Evolutionary conservation across 371 early-diverging fungal species (phyloP).

Genomic region (Saksenaea vasiformis): DNA sequence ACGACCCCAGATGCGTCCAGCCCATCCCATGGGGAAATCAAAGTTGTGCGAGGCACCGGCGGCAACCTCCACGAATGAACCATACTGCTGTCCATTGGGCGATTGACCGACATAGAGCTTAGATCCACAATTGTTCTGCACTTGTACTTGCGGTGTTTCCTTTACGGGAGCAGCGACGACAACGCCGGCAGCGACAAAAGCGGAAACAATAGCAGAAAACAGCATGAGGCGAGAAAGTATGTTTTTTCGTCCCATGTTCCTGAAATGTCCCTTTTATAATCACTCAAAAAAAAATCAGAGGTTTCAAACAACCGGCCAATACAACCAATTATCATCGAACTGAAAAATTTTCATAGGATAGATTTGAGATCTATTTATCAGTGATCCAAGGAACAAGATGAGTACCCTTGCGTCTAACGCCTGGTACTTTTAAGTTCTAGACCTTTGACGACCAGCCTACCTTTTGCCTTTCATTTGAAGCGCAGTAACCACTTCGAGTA

Average conservation of each 20-base stretch:
- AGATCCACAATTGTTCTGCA: constrained; percentile 18
- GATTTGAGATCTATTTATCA: neutral
- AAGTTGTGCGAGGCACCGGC: constrained; percentile 17
- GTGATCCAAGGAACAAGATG: neutral
- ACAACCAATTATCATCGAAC: neutral
- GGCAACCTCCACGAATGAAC: constrained; percentile 10
- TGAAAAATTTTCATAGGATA: constrained; percentile 1
- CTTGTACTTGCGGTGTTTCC: neutral
- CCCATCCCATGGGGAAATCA: constrained; percentile 26
- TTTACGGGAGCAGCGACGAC: constrained; percentile 11
- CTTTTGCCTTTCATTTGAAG: too few relatives aligned
- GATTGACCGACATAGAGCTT: constrained; percentile 16
- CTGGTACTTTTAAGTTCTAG: too few relatives aligned
- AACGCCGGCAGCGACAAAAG: constrained; percentile 1
- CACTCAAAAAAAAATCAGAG: neutral
- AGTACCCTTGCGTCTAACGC: neutral
- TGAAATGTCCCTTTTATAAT: neutral
- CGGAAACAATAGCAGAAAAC: constrained; percentile 6
- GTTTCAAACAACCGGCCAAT: neutral
- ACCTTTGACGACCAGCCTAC: too few relatives aligned
- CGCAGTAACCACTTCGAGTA: too few relatives aligned
- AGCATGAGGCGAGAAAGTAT: neutral
- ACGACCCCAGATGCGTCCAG: constrained; percentile 47
- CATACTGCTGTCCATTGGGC: constrained; percentile 16
- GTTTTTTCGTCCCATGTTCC: neutral